Percentiles rank a stretch among this genome's conserved stretches.
phyloP scores from a whole-genome alignment of 1,284 basidiomycete species.

The Papiliotrema laurentii region DNA sequence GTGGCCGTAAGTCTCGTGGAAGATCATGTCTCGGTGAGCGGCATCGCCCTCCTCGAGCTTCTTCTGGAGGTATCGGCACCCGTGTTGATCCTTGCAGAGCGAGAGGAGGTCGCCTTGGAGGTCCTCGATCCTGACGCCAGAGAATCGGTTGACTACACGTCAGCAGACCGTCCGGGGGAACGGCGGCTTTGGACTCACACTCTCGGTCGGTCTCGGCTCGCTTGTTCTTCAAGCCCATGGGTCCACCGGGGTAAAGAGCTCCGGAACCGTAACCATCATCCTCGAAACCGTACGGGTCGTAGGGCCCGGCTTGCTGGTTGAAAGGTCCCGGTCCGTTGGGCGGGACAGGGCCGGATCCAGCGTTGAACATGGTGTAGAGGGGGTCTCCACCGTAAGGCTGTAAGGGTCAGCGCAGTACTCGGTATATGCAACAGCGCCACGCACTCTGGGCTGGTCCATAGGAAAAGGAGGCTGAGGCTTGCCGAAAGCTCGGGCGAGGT shows the following conservation, averaged over 20 bases:
- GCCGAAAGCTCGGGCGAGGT: slow-evolving; percentile 54
- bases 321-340: slow-evolving; percentile 51
- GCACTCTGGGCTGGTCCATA: slow-evolving; percentile 21
- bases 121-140: slow-evolving; percentile 91
- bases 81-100: slow-evolving; percentile 98
- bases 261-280: slow-evolving; percentile 63
- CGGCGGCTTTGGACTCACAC: slow-evolving; percentile 52
- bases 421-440: slow-evolving; percentile 3
- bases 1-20: slow-evolving; percentile 94
- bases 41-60: slow-evolving; percentile 94
- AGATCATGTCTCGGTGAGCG: slow-evolving; percentile 98
- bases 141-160: slow-evolving; percentile 78
- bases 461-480: slow-evolving; percentile 61
- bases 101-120: slow-evolving; percentile 88
- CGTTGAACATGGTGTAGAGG: slow-evolving; percentile 29
- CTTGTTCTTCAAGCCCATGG: slow-evolving; percentile 88
- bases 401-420: slow-evolving; percentile 7
- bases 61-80: slow-evolving; percentile 97
- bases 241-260: slow-evolving; percentile 66
- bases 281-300: slow-evolving; percentile 65
- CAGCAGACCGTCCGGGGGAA: not conserved
- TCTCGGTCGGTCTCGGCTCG: slow-evolving; percentile 87
- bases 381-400: slow-evolving; percentile 45
- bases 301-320: slow-evolving; percentile 47
- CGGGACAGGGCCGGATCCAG: slow-evolving; percentile 14